Conservation (phyloP, 225 moss, liverwort and hornwort species). For the Neckera pumila region DNA sequence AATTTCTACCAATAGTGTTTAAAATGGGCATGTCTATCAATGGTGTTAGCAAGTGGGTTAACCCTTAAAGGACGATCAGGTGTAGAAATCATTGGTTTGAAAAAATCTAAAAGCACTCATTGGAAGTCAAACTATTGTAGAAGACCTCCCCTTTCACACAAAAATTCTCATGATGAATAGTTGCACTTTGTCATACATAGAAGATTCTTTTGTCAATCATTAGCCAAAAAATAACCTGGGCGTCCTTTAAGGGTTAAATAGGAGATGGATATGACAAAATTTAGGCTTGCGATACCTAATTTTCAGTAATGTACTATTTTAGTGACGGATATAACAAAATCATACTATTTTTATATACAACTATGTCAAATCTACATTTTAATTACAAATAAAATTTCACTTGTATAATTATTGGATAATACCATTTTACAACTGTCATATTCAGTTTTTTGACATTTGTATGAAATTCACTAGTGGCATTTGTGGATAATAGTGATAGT, state of each 20-base stretch:
- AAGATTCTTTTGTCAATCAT: too few relatives aligned
- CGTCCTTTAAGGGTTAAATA: too few relatives aligned
- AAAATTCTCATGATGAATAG: too few relatives aligned
- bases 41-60: background rate
- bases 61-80: too few relatives aligned
- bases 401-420: background rate
- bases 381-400: background rate
- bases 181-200: too few relatives aligned
- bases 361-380: background rate
- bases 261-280: too few relatives aligned
- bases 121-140: too few relatives aligned
- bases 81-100: too few relatives aligned
- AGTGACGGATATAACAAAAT: background rate
- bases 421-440: background rate
- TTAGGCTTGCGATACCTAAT: background rate
- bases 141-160: too few relatives aligned
- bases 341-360: background rate
- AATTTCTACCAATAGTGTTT: too few relatives aligned
- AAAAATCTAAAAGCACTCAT: too few relatives aligned
- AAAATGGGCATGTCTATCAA: background rate
- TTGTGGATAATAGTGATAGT: background rate
- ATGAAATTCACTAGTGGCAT: background rate
- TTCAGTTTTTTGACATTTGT: background rate
- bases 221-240: too few relatives aligned
- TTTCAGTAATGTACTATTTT: background rate